A percentile compares a stretch with the other conserved stretches of the same genome.
These are phyloP conservation scores for Cnidoscolus chayamansa DNA, from an alignment of 441 rosid species.

Conservation along the genomic window DNA sequence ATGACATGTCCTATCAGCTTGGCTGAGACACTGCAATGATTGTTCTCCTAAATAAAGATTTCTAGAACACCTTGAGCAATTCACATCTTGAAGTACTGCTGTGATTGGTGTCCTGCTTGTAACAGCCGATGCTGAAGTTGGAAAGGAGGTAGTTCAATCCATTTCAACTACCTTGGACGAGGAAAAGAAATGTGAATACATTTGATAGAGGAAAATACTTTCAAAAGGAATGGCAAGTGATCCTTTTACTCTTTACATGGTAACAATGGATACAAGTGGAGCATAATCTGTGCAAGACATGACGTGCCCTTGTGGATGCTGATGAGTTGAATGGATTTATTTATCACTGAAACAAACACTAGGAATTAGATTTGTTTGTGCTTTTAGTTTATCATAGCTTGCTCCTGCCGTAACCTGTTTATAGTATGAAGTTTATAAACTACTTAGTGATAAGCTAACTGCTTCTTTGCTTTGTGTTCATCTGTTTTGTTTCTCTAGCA, in stretches of 20 bases:
- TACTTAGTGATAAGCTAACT: slow-evolving; percentile 32
- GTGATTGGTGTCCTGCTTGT: slow-evolving; percentile 37
- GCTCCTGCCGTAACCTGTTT: slow-evolving; percentile 35
- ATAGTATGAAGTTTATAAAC: slow-evolving; percentile 29
- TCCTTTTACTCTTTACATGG: neutral
- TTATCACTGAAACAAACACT: slow-evolving; percentile 12
- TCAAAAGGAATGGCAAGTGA: slow-evolving; percentile 16
- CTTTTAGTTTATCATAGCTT: slow-evolving; percentile 15
- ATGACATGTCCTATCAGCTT: slow-evolving; percentile 33
- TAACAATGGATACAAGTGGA: neutral
- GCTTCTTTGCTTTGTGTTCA: slow-evolving; percentile 22
- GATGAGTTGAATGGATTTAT: slow-evolving; percentile 7
- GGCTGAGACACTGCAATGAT: slow-evolving; percentile 35
- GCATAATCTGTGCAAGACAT: slow-evolving; percentile 8
- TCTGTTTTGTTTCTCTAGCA: slow-evolving; percentile 12
- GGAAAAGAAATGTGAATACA: slow-evolving; percentile 25
- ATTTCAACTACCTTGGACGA: slow-evolving; percentile 10
- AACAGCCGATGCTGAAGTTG: slow-evolving; percentile 21
- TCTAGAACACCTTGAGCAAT: slow-evolving; percentile 38
- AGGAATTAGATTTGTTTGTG: slow-evolving; percentile 15
- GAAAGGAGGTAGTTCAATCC: slow-evolving; percentile 13
- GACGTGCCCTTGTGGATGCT: neutral
- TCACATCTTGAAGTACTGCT: slow-evolving; percentile 28
- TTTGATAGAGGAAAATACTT: slow-evolving; percentile 31
- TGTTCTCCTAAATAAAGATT: neutral